phyloP scores from a whole-genome alignment of 306 rosid genomes.

The Fragaria ananassa region DNA sequence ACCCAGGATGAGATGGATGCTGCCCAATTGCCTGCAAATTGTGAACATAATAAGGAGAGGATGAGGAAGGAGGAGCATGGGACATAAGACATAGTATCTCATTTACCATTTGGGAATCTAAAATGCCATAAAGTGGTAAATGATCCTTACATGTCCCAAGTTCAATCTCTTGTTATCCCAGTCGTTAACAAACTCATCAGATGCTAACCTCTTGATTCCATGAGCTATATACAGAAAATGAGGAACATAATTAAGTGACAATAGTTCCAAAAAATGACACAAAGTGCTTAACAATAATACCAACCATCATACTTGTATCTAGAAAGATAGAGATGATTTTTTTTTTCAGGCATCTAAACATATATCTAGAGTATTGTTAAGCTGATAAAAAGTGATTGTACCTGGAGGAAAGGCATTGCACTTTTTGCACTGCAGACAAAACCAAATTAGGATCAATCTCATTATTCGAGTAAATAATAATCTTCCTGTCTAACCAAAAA shows the following conservation, averaged over 20 bases:
- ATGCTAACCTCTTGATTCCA: slow-evolving; percentile 88
- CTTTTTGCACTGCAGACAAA: slow-evolving; percentile 80
- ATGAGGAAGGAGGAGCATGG: slow-evolving; percentile 7
- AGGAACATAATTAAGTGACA: slow-evolving; percentile 9
- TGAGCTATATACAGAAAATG: slow-evolving; percentile 50
- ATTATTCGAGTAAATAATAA: slow-evolving; percentile 9
- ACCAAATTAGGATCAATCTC: slow-evolving; percentile 31
- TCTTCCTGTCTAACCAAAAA: not conserved
- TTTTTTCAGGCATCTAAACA: not conserved
- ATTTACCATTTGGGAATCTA: not conserved
- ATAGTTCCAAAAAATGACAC: not conserved
- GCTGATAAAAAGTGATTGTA: slow-evolving; percentile 27
- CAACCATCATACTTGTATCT: not conserved
- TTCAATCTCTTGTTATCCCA: slow-evolving; percentile 92
- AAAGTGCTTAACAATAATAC: not conserved
- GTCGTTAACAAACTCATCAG: slow-evolving; percentile 75
- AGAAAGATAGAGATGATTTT: not conserved
- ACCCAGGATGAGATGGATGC: slow-evolving; percentile 43
- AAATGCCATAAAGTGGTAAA: slow-evolving; percentile 13
- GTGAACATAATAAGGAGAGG: slow-evolving; percentile 9
- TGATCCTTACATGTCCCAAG: slow-evolving; percentile 68
- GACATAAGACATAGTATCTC: not conserved
- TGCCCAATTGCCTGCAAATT: slow-evolving; percentile 54
- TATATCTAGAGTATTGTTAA: not conserved
- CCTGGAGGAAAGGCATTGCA: slow-evolving; percentile 90